Conservation (phyloP, 208 protist species). For the Wallacemonas sp. region DNA sequence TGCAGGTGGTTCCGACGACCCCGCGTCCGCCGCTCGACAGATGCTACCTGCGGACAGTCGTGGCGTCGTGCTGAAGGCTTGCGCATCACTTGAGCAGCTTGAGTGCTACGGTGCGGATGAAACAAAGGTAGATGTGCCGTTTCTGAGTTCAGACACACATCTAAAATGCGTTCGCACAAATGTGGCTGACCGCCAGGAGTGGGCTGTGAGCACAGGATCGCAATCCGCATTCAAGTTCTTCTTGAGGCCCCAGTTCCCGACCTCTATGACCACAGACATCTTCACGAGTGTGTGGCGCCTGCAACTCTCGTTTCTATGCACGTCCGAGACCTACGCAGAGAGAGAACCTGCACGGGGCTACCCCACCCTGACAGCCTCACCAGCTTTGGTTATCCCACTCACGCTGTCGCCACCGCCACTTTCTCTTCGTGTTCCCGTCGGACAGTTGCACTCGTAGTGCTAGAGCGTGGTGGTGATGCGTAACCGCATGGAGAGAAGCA, state of each 20-base stretch:
- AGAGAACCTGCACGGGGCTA: slow-evolving; percentile 20
- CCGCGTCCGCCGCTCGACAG: background rate
- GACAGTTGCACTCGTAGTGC: background rate
- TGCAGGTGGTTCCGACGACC: background rate
- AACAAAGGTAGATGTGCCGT: background rate
- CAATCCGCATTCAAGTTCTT: slow-evolving; percentile 13
- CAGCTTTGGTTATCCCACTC: slow-evolving; percentile 39
- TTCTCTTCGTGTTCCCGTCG: slow-evolving; percentile 9
- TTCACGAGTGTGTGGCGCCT: slow-evolving; percentile 8
- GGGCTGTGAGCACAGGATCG: background rate
- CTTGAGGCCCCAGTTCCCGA: background rate
- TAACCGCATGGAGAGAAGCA: too few relatives aligned
- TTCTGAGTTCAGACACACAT: background rate
- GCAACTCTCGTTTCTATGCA: slow-evolving; percentile 1
- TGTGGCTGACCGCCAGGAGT: background rate
- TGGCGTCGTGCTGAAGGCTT: slow-evolving; percentile 4
- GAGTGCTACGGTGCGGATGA: background rate
- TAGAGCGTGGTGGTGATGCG: background rate
- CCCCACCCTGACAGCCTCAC: background rate
- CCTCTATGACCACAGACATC: background rate
- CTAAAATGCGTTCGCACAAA: background rate
- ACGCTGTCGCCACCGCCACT: slow-evolving; percentile 30
- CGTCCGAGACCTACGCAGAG: background rate
- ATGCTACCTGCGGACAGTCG: slow-evolving; percentile 1
- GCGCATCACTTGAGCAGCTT: background rate